Evolutionary conservation across 1,139 yeast genomes (phyloP).

Genomic region (Pneumocystis sp.): DNA sequence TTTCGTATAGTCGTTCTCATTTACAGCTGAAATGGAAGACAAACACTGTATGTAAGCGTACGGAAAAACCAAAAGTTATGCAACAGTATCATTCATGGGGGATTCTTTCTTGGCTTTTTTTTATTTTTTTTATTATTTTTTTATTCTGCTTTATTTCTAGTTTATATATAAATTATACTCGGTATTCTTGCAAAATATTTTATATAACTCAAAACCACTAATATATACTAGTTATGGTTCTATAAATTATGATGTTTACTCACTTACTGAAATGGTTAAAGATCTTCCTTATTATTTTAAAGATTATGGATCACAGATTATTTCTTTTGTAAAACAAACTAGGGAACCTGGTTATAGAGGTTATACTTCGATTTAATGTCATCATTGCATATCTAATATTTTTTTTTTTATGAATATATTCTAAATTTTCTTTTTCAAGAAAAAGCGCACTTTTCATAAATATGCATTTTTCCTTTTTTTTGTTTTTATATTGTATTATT

Average conservation of each 20-base stretch:
- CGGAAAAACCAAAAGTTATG: not conserved
- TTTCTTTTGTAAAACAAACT: not conserved
- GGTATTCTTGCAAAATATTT: not conserved
- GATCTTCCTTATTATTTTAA: not conserved
- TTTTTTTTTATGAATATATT: not conserved
- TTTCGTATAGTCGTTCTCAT: not conserved
- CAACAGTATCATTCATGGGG: not conserved
- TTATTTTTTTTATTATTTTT: not conserved
- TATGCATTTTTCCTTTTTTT: no score
- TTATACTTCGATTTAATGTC: not conserved
- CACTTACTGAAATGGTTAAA: not conserved
- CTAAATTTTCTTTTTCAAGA: not conserved
- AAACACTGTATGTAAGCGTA: not conserved
- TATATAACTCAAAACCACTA: not conserved
- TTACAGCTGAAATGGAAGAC: not conserved
- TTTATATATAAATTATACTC: not conserved
- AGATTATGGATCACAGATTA: not conserved
- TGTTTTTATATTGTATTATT: no score
- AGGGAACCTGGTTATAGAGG: not conserved
- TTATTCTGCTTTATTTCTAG: not conserved
- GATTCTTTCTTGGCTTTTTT: not conserved
- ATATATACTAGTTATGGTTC: not conserved
- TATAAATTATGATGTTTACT: not conserved
- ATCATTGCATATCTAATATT: not conserved
- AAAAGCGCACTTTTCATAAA: not conserved